These are phyloP conservation scores for Rhododendron molle DNA, from an alignment of 148 eudicot genomes.

Conservation along the genomic window DNA sequence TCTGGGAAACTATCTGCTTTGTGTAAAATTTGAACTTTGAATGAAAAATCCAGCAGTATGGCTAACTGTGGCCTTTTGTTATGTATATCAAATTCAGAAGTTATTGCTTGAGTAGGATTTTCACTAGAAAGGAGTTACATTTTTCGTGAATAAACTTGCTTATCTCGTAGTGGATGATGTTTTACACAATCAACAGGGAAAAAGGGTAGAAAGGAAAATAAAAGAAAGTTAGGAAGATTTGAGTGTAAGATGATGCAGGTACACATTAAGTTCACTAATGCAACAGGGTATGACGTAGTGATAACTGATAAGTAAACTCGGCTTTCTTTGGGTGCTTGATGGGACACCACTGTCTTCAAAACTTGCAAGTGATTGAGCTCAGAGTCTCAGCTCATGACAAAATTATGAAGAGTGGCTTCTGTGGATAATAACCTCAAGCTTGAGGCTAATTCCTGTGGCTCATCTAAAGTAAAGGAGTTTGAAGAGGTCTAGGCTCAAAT, in stretches of 20 bases:
- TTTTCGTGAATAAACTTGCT: background rate
- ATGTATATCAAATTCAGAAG: background rate
- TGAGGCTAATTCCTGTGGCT: background rate
- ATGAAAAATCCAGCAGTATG: no score
- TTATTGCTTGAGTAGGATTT: background rate
- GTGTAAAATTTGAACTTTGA: background rate
- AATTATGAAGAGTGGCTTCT: background rate
- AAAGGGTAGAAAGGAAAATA: background rate
- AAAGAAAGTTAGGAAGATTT: constrained; percentile 1
- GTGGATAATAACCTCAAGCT: background rate
- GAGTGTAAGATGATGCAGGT: background rate
- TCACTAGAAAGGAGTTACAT: background rate
- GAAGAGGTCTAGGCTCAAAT: background rate
- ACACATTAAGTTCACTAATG: background rate
- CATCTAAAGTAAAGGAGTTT: background rate
- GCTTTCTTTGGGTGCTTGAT: background rate
- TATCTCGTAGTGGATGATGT: background rate
- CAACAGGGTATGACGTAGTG: background rate
- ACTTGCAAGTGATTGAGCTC: background rate
- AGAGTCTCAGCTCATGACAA: background rate
- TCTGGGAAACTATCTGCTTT: background rate
- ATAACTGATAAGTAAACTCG: background rate
- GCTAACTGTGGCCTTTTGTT: background rate
- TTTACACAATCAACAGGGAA: background rate
- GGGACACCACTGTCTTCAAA: background rate